A percentile compares a stretch with the other conserved stretches of the same genome.
These are phyloP conservation scores for Chamaenerion angustifolium DNA, from an alignment of 345 rosid genomes.

Conservation along the genomic window DNA sequence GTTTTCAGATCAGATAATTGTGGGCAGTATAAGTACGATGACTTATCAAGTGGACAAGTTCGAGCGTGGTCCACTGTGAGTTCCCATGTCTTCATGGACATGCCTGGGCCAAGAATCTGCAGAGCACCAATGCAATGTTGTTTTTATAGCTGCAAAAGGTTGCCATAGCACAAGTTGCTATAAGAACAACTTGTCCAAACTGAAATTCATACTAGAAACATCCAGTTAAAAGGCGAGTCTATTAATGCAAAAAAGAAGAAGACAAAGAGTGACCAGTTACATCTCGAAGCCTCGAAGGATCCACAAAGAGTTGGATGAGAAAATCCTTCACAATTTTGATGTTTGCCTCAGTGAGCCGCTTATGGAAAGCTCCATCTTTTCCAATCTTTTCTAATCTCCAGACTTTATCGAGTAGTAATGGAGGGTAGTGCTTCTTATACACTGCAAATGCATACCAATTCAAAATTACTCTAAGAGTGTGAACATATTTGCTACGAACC, in stretches of 20 bases:
- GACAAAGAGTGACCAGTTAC: constrained; percentile 25
- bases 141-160: not conserved
- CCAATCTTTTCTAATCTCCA: constrained; percentile 99
- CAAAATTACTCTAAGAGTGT: not conserved
- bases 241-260: not conserved
- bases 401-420: constrained; percentile 66
- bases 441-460: constrained; percentile 35
- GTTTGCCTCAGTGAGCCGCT: constrained; percentile 50
- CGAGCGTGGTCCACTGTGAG: constrained; percentile 78
- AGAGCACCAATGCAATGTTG: not conserved
- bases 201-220: no score
- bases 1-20: constrained; percentile 46
- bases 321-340: constrained; percentile 75
- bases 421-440: constrained; percentile 93
- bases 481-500: not conserved
- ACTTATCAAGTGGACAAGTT: constrained; percentile 62
- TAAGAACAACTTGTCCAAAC: no score
- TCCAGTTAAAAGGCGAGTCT: not conserved
- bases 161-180: not conserved
- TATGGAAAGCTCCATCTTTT: constrained; percentile 97
- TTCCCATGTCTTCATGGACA: constrained; percentile 99
- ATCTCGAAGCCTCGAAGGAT: constrained; percentile 63
- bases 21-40: constrained; percentile 42
- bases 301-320: constrained; percentile 44
- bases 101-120: constrained; percentile 93